Conservation (phyloP, 306 rosid species). For the Dalbergia oliveri region DNA sequence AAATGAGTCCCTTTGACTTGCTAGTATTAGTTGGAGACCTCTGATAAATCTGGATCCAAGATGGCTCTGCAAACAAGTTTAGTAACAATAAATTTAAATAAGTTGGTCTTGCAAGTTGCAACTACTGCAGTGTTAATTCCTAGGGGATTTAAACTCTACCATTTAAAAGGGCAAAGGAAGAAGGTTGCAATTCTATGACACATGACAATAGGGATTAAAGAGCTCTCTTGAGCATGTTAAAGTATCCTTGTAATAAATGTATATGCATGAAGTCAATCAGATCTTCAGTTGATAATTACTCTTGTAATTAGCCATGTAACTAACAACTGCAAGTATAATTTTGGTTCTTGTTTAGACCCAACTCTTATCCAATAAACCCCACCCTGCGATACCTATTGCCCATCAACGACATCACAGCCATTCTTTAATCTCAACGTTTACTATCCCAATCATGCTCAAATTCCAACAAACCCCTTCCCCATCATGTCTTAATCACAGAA, state of each 20-base stretch:
- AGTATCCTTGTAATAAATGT: background rate
- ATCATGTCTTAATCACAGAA: background rate
- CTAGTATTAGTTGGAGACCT: constrained; percentile 35
- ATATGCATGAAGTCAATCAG: background rate
- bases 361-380: background rate
- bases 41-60: constrained; percentile 63
- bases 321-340: background rate
- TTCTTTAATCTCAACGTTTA: background rate
- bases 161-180: background rate
- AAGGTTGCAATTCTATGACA: background rate
- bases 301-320: background rate
- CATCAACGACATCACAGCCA: background rate
- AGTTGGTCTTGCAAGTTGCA: constrained; percentile 24
- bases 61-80: constrained; percentile 59
- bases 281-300: background rate
- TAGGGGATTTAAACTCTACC: background rate
- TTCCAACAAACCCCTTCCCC: background rate
- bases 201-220: background rate
- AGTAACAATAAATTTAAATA: constrained; percentile 30
- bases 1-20: constrained; percentile 35
- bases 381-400: background rate
- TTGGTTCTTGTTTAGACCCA: background rate
- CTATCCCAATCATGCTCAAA: background rate
- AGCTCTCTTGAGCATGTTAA: constrained; percentile 3
- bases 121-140: background rate